Conservation (phyloP, 2,329 filamentous ascomycete genomes). For the Salinomyces thailandicus region DNA sequence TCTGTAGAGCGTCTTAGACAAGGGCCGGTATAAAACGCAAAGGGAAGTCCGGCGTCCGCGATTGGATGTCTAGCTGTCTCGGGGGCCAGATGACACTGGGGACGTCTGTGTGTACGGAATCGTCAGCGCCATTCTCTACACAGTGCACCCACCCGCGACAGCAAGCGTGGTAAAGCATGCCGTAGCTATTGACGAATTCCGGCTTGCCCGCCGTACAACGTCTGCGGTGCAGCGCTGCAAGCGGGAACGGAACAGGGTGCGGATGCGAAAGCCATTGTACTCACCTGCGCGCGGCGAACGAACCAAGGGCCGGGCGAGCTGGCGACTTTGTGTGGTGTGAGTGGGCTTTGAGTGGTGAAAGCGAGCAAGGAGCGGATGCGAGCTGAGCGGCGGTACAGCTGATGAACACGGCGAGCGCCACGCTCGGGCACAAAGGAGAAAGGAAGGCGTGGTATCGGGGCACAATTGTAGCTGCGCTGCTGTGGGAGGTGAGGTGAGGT, state of each 20-base stretch:
- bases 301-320: constrained; percentile 1
- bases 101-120: background rate
- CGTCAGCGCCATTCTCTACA: constrained; percentile 7
- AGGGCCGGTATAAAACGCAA: background rate
- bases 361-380: background rate
- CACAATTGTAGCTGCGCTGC: constrained; percentile 2
- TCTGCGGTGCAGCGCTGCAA: constrained; percentile 4
- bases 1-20: constrained; percentile 2
- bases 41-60: constrained; percentile 1
- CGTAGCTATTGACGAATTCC: constrained; percentile 4
- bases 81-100: constrained; percentile 2
- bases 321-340: background rate
- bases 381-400: constrained; percentile 1
- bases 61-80: constrained; percentile 2
- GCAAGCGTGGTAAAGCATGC: constrained; percentile 2
- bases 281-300: constrained; percentile 6
- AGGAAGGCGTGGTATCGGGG: background rate
- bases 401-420: constrained; percentile 2
- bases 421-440: constrained; percentile 3
- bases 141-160: constrained; percentile 9
- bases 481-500: background rate
- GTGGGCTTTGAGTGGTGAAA: constrained; percentile 2
- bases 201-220: constrained; percentile 4
- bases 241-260: constrained; percentile 4
- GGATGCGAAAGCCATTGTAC: too few relatives aligned